These are phyloP conservation scores for Nemania sp. DNA, from an alignment of 2,329 filamentous ascomycete species.

Conservation along the genomic window DNA sequence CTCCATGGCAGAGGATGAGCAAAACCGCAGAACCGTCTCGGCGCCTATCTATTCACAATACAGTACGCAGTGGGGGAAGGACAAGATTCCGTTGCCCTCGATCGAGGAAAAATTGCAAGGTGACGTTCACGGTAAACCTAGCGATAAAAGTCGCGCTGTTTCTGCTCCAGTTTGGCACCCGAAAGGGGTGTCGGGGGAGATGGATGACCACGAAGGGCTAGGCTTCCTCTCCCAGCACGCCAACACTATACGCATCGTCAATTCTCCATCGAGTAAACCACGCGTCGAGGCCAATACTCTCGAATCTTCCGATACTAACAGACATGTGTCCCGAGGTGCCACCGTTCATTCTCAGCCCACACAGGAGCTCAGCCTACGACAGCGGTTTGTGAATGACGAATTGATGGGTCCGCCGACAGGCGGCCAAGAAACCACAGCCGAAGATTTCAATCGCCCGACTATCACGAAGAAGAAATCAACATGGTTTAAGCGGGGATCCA, in stretches of 20 bases:
- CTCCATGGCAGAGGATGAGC: slow-evolving; percentile 31
- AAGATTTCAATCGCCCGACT: slow-evolving; percentile 27
- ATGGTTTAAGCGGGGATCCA: slow-evolving; percentile 58
- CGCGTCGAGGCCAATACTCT: slow-evolving; percentile 42
- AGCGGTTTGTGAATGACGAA: slow-evolving; percentile 37
- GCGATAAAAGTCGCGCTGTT: slow-evolving; percentile 49
- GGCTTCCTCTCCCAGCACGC: slow-evolving; percentile 53
- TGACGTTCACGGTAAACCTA: slow-evolving; percentile 26
- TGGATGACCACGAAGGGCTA: slow-evolving; percentile 45
- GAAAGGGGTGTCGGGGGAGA: slow-evolving; percentile 17
- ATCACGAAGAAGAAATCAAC: slow-evolving; percentile 52
- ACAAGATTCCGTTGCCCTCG: slow-evolving; percentile 50
- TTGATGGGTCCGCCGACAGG: slow-evolving; percentile 17
- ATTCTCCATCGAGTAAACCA: slow-evolving; percentile 48
- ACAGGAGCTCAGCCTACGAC: slow-evolving; percentile 33
- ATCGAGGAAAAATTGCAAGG: slow-evolving; percentile 50
- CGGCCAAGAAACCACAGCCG: slow-evolving; percentile 27
- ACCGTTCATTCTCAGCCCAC: slow-evolving; percentile 17
- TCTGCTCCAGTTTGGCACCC: slow-evolving; percentile 47
- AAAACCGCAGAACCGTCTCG: slow-evolving; percentile 54
- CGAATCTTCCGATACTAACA: slow-evolving; percentile 49
- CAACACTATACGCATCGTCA: slow-evolving; percentile 60
- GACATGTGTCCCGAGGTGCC: slow-evolving; percentile 39
- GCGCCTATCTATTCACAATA: slow-evolving; percentile 54
- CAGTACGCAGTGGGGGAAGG: slow-evolving; percentile 43